Conservation (phyloP, 306 rosid genomes). For the Arachis stenosperma region DNA sequence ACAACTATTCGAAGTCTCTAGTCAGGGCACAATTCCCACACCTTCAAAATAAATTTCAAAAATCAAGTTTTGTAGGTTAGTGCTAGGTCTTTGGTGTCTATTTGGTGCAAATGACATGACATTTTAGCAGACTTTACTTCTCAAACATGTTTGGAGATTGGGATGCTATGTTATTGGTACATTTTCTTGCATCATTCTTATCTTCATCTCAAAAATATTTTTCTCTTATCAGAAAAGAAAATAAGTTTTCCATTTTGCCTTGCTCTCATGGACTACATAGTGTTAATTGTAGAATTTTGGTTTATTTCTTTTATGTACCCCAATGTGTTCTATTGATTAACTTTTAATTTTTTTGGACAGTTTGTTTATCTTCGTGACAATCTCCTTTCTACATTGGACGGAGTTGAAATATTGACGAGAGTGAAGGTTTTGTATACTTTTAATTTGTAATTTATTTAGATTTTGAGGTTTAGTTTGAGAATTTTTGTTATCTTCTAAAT, state of each 20-base stretch:
- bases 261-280: neutral
- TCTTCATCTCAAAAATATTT: too few relatives aligned
- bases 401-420: slow-evolving; percentile 83
- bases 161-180: too few relatives aligned
- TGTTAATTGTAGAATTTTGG: slow-evolving; percentile 20
- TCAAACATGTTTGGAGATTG: too few relatives aligned
- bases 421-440: slow-evolving; percentile 73
- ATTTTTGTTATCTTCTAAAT: slow-evolving; percentile 36
- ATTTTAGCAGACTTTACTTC: too few relatives aligned
- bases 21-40: too few relatives aligned
- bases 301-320: slow-evolving; percentile 30
- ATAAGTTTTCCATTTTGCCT: neutral
- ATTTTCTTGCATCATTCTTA: too few relatives aligned
- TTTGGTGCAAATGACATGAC: too few relatives aligned
- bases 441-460: neutral
- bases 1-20: too few relatives aligned
- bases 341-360: slow-evolving; percentile 58
- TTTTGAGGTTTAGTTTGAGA: slow-evolving; percentile 27
- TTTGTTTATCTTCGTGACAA: slow-evolving; percentile 97
- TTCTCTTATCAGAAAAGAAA: too few relatives aligned
- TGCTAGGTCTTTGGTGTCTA: too few relatives aligned
- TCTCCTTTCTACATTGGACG: slow-evolving; percentile 90
- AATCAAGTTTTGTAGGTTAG: too few relatives aligned
- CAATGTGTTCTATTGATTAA: slow-evolving; percentile 24
- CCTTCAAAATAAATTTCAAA: too few relatives aligned